Conservation (phyloP, 148 eudicot species). For the Camellia sinensis region DNA sequence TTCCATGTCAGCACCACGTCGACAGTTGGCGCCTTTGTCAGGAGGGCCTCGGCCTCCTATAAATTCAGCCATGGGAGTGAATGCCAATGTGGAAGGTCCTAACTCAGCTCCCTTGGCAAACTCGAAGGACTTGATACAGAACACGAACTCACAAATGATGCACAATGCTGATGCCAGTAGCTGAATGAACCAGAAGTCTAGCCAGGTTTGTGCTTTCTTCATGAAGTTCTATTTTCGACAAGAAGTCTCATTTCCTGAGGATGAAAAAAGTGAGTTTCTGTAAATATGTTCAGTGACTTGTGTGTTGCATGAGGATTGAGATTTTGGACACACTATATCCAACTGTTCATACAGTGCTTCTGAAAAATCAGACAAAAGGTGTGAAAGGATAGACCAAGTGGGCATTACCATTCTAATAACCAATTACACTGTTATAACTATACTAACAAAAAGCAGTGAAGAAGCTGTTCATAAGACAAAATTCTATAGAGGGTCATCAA, state of each 20-base stretch:
- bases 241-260: neutral
- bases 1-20: constrained; percentile 42
- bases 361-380: neutral
- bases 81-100: constrained; percentile 28
- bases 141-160: constrained; percentile 26
- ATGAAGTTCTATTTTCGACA: neutral
- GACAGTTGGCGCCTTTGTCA: constrained; percentile 33
- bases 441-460: neutral
- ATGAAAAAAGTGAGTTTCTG: neutral
- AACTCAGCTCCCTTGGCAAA: constrained; percentile 27
- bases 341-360: neutral
- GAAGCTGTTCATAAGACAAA: neutral
- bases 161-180: constrained; percentile 32
- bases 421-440: neutral
- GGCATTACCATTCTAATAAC: neutral
- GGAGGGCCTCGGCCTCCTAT: constrained; percentile 32
- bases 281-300: neutral
- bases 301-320: neutral
- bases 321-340: neutral
- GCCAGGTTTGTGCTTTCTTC: constrained; percentile 32
- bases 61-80: constrained; percentile 31
- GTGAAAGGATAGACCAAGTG: constrained; percentile 5
- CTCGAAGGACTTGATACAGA: constrained; percentile 25
- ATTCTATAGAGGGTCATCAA: neutral
- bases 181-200: constrained; percentile 30